Conservation (phyloP, 2,329 filamentous ascomycete species). For the Claviceps sorghi region DNA sequence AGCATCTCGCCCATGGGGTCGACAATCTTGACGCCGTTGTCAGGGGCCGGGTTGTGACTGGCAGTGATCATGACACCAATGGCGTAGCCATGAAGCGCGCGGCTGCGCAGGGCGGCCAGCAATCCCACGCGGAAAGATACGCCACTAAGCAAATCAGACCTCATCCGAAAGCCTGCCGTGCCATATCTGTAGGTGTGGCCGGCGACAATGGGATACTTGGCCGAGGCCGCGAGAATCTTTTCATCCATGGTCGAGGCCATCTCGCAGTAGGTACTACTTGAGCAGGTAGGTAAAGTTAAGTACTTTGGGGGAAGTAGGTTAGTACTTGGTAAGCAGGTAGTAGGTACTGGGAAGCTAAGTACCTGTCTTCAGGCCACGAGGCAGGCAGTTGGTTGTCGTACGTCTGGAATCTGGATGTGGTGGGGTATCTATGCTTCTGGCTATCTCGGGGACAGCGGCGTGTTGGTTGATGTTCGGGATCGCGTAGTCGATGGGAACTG, state of each 20-base stretch:
- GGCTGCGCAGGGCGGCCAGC: constrained; percentile 73
- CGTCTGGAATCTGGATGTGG: too few species aligned
- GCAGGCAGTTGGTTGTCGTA: too few species aligned
- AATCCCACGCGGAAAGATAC: constrained; percentile 88
- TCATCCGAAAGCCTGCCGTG: constrained; percentile 55
- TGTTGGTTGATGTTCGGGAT: too few species aligned
- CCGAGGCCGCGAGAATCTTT: constrained; percentile 44
- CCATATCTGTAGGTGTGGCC: constrained; percentile 48
- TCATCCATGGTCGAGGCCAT: constrained; percentile 30
- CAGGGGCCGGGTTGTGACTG: constrained; percentile 77
- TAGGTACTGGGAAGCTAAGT: too few species aligned
- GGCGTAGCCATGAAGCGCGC: constrained; percentile 75
- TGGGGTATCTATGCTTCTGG: too few species aligned
- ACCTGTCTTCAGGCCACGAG: too few species aligned
- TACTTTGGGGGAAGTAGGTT: too few species aligned
- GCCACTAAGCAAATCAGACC: constrained; percentile 69
- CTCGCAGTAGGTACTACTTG: not conserved
- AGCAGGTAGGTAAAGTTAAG: too few species aligned
- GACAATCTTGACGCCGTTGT: constrained; percentile 91
- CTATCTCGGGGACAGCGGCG: too few species aligned
- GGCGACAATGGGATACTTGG: constrained; percentile 44
- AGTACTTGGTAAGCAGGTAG: too few species aligned
- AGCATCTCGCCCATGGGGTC: constrained; percentile 98
- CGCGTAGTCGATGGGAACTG: not conserved
- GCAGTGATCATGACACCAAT: constrained; percentile 96